Evolutionary conservation across 495 filamentous ascomycete genomes (phyloP).

Genomic region (Neurospora sp.): DNA sequence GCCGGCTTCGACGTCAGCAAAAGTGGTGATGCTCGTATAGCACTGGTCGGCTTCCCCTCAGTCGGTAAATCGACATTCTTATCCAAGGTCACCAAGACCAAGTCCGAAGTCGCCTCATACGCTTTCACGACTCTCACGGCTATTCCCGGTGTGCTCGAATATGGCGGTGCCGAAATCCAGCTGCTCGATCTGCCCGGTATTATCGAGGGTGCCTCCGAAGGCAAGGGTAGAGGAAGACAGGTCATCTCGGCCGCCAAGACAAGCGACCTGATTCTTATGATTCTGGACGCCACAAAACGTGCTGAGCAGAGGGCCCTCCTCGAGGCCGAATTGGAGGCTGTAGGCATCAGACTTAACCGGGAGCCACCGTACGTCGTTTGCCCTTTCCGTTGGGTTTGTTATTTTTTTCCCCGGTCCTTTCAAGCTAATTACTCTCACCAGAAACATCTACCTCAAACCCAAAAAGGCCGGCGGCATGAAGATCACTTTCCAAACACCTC

Average conservation of each 20-base stretch:
- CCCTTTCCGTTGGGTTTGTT: neutral
- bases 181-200: conserved; percentile 97
- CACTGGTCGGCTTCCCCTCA: conserved; percentile 94
- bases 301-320: conserved; percentile 86
- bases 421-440: conserved; percentile 16
- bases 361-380: conserved; percentile 67
- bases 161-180: conserved; percentile 97
- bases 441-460: conserved; percentile 95
- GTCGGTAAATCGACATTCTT: conserved; percentile 98
- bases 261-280: conserved; percentile 93
- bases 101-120: conserved; percentile 92
- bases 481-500: conserved; percentile 84
- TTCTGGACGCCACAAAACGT: conserved; percentile 93
- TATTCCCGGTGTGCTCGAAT: conserved; percentile 95
- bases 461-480: conserved; percentile 99
- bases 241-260: conserved; percentile 99
- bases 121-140: conserved; percentile 97
- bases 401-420: neutral
- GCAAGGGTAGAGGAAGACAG: conserved; percentile 91
- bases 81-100: conserved; percentile 98
- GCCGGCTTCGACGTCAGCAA: conserved; percentile 95
- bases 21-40: conserved; percentile 92
- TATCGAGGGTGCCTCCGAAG: conserved; percentile 93
- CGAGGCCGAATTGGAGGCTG: conserved; percentile 90
- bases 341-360: conserved; percentile 89